Conservation (phyloP, 2,329 filamentous ascomycete genomes). For the Aspergillus niger region DNA sequence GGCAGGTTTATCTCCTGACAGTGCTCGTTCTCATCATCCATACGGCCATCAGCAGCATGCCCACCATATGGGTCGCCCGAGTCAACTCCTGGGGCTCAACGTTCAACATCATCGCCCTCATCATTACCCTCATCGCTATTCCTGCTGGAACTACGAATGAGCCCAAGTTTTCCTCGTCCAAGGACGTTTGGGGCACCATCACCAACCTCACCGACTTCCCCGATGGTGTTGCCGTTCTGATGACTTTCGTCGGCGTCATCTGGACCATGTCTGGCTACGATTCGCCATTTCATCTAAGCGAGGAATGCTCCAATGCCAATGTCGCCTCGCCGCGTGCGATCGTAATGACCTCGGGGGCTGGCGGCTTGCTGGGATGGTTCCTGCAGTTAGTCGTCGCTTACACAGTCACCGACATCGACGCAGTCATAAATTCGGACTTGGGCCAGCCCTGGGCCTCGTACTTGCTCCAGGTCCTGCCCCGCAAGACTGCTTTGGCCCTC, state of each 20-base stretch:
- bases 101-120: slow-evolving; percentile 69
- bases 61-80: slow-evolving; percentile 68
- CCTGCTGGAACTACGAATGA: slow-evolving; percentile 61
- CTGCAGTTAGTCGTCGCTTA: slow-evolving; percentile 74
- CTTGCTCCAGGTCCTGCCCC: slow-evolving; percentile 64
- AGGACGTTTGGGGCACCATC: slow-evolving; percentile 66
- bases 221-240: slow-evolving; percentile 66
- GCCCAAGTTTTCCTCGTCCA: slow-evolving; percentile 60
- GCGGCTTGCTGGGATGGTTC: slow-evolving; percentile 70
- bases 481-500: slow-evolving; percentile 62
- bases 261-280: slow-evolving; percentile 72
- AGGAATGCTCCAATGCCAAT: slow-evolving; percentile 74
- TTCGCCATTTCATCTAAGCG: slow-evolving; percentile 70
- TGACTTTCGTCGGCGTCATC: slow-evolving; percentile 71
- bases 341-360: slow-evolving; percentile 66
- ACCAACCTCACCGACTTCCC: slow-evolving; percentile 68
- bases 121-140: slow-evolving; percentile 69
- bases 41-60: slow-evolving; percentile 67
- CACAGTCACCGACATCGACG: slow-evolving; percentile 65
- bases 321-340: slow-evolving; percentile 72
- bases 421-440: slow-evolving; percentile 61
- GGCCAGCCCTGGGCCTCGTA: slow-evolving; percentile 73
- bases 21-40: slow-evolving; percentile 69
- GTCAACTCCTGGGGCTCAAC: slow-evolving; percentile 71
- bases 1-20: slow-evolving; percentile 70